Evolutionary conservation across 257 asterid species (phyloP).

Genomic region (Penstemon davidsonii): DNA sequence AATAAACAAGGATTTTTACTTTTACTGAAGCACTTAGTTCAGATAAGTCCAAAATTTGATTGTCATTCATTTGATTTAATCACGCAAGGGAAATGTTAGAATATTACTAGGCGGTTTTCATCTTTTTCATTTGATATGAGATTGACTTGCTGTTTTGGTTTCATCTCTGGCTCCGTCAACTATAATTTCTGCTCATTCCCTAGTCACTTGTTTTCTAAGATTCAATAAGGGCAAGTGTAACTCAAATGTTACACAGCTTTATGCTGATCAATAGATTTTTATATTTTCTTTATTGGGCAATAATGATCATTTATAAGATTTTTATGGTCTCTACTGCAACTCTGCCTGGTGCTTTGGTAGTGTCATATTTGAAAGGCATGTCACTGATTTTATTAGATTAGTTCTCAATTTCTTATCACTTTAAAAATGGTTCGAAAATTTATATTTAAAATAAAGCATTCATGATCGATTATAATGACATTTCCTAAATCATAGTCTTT

Average conservation of each 20-base stretch:
- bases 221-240: background rate
- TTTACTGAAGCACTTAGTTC: background rate
- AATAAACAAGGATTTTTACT: background rate
- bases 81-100: background rate
- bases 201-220: background rate
- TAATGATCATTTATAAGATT: no score
- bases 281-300: no score
- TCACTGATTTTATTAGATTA: no score
- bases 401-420: background rate
- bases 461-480: background rate
- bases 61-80: background rate
- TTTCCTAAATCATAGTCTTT: background rate
- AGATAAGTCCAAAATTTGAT: background rate
- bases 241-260: background rate
- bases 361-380: no score
- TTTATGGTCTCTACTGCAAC: no score
- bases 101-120: background rate
- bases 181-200: background rate
- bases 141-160: background rate
- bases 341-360: background rate
- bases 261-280: background rate
- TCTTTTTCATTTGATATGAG: background rate
- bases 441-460: background rate
- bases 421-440: background rate
- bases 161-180: background rate